Evolutionary conservation across 805 yeast genomes (phyloP).

Genomic region (Ogataea philodendri): DNA sequence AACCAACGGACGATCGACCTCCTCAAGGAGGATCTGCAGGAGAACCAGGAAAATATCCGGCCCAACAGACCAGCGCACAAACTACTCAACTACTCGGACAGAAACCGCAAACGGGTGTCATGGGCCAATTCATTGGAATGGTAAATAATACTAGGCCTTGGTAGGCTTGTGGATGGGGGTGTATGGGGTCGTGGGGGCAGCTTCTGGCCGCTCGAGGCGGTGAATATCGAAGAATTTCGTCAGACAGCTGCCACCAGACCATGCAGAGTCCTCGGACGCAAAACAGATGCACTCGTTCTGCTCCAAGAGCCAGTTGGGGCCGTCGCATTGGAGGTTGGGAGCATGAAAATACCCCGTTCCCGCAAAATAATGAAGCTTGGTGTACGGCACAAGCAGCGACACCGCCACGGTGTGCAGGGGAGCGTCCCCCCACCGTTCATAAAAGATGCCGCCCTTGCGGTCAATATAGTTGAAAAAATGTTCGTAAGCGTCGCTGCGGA

Average conservation of each 20-base stretch:
- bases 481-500: slow-evolving; percentile 52
- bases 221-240: slow-evolving; percentile 42
- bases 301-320: slow-evolving; percentile 42
- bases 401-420: slow-evolving; percentile 35
- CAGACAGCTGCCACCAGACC: slow-evolving; percentile 50
- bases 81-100: slow-evolving; percentile 6
- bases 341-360: slow-evolving; percentile 55
- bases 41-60: slow-evolving; percentile 29
- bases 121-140: slow-evolving; percentile 35
- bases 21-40: slow-evolving; percentile 12
- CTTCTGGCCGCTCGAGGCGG: slow-evolving; percentile 28
- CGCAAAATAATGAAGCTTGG: slow-evolving; percentile 38
- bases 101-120: slow-evolving; percentile 24
- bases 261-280: slow-evolving; percentile 47
- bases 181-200: slow-evolving; percentile 26
- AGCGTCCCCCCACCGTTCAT: slow-evolving; percentile 61
- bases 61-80: slow-evolving; percentile 4
- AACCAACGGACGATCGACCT: slow-evolving; percentile 11
- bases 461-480: slow-evolving; percentile 59
- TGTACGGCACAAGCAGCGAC: slow-evolving; percentile 29
- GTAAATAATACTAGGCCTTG: slow-evolving; percentile 18
- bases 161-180: slow-evolving; percentile 27
- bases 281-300: slow-evolving; percentile 52
- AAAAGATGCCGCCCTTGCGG: slow-evolving; percentile 62
- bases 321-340: slow-evolving; percentile 63